Evolutionary conservation across 2,329 filamentous ascomycete species (phyloP), one percentile per base, ranked within the genome.

Genomic region (Penicillium hesseltinei): DNA sequence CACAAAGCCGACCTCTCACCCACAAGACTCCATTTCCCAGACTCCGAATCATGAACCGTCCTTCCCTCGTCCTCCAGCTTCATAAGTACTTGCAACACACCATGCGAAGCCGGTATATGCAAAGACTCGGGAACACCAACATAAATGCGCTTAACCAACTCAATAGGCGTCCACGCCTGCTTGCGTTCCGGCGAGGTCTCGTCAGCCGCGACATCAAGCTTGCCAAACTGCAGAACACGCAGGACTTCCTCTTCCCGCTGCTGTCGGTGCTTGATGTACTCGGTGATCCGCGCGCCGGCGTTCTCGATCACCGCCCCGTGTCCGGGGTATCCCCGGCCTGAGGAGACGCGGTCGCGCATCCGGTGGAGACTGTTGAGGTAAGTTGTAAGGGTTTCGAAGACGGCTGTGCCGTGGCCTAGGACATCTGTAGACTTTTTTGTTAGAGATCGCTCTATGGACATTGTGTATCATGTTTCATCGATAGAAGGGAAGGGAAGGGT

Each of bases 61-160:
- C 81, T 88, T 2, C 87, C 90, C 66, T 97, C 94, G 13, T 75
- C 77, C 71, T 86, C 78, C 63, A 99, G 77, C 79, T 97, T 97
- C 56, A 80, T 76, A 62, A 99, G 73, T 54, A 97, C 89, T 77
- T 93, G 89, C 60, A 87, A 60, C 7, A 97, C 80, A 1, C 92
- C 92, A 40, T 82, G 81, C 61, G 90, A 86, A 0, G 94, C 94
- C 9, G 92, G 88, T 11, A 81, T 70, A 73, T 92, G 89, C 63
- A 97, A 78, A 67, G 81, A 85, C 71, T 89, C 85, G 0, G 90
- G 88, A 23, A 96, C 87, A 66, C 91, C 87, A 52, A 81, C 82
- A 72, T 99, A 99, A 35, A 99, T 91, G 33, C 89, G 78, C 73
- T 89, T 90, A n/a, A 97, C 93, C 62, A 97, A 80, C 57, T 93